Conservation (phyloP, 2,329 filamentous ascomycete species). For the Diaporthe sp. region DNA sequence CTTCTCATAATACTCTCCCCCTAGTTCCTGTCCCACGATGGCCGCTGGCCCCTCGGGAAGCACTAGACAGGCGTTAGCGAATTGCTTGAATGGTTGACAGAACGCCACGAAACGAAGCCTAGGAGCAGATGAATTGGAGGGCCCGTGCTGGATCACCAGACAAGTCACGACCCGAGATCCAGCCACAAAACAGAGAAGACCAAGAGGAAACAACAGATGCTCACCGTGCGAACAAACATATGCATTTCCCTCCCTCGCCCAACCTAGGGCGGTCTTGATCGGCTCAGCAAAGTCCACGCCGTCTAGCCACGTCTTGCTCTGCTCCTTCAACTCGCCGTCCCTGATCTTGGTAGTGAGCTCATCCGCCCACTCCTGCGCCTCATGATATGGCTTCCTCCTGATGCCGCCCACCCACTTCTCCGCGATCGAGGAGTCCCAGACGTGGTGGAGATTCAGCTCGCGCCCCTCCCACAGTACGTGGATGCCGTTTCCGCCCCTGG, state of each 20-base stretch:
- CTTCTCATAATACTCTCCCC: constrained; percentile 73
- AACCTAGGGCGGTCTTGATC: constrained; percentile 69
- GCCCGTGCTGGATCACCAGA: constrained; percentile 5
- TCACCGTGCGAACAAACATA: constrained; percentile 74
- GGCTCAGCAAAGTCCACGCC: constrained; percentile 69
- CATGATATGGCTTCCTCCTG: constrained; percentile 62
- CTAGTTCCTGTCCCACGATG: constrained; percentile 72
- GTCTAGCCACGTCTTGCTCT: constrained; percentile 68
- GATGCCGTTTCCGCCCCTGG: constrained; percentile 78
- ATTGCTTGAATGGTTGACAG: constrained; percentile 33
- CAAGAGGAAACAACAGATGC: constrained; percentile 45
- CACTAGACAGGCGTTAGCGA: constrained; percentile 57
- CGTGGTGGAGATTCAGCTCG: constrained; percentile 76
- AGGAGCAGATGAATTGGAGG: background rate
- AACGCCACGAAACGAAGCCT: constrained; percentile 4
- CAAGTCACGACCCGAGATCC: background rate
- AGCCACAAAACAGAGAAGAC: background rate
- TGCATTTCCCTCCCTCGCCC: constrained; percentile 75
- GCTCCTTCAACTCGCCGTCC: constrained; percentile 66
- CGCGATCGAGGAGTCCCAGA: constrained; percentile 80
- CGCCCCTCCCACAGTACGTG: constrained; percentile 71
- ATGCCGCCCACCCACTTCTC: constrained; percentile 74
- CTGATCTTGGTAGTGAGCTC: constrained; percentile 68
- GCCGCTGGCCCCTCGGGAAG: constrained; percentile 72
- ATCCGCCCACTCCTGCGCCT: constrained; percentile 70